Percentiles rank a stretch among this genome's conserved stretches.
These are phyloP conservation scores for Acanthamoeba divionensis DNA, from an alignment of 208 protist genomes.

Conservation along the genomic window DNA sequence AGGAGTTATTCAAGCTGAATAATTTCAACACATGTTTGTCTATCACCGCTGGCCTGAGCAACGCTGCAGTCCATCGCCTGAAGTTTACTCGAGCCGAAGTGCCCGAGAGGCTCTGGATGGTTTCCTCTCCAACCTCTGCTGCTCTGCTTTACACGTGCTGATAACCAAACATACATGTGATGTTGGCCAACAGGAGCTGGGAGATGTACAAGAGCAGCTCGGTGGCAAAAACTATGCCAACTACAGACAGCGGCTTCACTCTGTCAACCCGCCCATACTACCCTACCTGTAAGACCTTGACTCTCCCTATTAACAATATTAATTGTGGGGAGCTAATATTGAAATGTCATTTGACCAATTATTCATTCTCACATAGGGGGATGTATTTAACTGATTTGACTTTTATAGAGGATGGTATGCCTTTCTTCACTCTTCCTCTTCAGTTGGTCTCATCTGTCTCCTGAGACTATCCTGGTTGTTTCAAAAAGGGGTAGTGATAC, in stretches of 20 bases:
- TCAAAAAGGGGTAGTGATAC: background rate
- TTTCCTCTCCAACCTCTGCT: background rate
- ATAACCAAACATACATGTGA: too few relatives aligned
- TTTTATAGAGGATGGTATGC: conserved; percentile 44
- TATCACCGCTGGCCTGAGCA: conserved; percentile 56
- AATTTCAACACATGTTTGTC: conserved; percentile 65
- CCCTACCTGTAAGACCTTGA: conserved; percentile 40
- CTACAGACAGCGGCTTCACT: conserved; percentile 23
- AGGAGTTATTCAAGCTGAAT: conserved; percentile 40
- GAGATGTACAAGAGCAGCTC: background rate
- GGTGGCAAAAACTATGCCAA: conserved; percentile 31
- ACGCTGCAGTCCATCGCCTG: conserved; percentile 52
- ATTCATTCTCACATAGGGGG: background rate
- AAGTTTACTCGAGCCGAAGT: conserved; percentile 39
- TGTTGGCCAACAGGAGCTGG: conserved; percentile 4
- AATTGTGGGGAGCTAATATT: too few relatives aligned
- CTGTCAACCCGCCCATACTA: conserved; percentile 9
- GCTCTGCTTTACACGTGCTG: too few relatives aligned
- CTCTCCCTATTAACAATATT: background rate
- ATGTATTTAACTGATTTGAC: conserved; percentile 52
- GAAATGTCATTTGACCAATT: too few relatives aligned
- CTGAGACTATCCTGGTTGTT: too few relatives aligned
- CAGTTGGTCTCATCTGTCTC: too few relatives aligned
- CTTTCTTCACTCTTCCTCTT: background rate
- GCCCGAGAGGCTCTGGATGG: background rate